Evolutionary conservation across 2,329 filamentous ascomycete genomes (phyloP).

Genomic region (Aspergillus piperis): DNA sequence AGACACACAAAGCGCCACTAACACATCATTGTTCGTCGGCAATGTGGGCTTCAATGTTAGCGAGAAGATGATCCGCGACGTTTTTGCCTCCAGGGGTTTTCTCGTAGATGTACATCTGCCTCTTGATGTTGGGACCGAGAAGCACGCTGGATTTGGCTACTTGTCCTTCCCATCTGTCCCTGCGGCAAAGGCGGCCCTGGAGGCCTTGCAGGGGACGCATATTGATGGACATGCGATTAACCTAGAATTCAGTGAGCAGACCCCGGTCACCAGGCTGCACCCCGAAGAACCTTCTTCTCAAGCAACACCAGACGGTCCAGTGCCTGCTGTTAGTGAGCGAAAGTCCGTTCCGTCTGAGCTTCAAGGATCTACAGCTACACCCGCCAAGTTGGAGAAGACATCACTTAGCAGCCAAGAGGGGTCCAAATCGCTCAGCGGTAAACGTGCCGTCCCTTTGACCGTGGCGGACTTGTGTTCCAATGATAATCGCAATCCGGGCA

Average conservation of each 20-base stretch:
- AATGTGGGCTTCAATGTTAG: conserved; percentile 44
- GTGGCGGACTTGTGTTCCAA: conserved; percentile 14
- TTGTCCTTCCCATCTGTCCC: conserved; percentile 37
- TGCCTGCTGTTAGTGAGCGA: background rate
- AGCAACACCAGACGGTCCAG: background rate
- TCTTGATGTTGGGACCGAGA: conserved; percentile 33
- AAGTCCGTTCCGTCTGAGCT: background rate
- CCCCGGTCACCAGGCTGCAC: conserved; percentile 22
- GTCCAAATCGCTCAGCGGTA: background rate
- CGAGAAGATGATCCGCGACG: conserved; percentile 37
- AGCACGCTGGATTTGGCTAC: conserved; percentile 45
- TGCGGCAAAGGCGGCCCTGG: conserved; percentile 39
- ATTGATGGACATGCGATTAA: conserved; percentile 46
- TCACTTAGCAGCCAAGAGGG: background rate
- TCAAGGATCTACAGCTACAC: conserved; percentile 2
- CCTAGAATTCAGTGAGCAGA: conserved; percentile 39
- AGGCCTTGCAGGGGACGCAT: conserved; percentile 37
- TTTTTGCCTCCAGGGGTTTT: conserved; percentile 42
- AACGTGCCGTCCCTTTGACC: conserved; percentile 5
- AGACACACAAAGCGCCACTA: background rate
- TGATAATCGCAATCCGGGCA: conserved; percentile 6
- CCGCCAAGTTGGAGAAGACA: background rate
- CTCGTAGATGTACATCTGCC: conserved; percentile 39
- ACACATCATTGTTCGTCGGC: conserved; percentile 38
- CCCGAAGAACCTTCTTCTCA: background rate